These are phyloP conservation scores for Barnettozyma salicaria DNA, from an alignment of 805 yeast species.

Conservation along the genomic window DNA sequence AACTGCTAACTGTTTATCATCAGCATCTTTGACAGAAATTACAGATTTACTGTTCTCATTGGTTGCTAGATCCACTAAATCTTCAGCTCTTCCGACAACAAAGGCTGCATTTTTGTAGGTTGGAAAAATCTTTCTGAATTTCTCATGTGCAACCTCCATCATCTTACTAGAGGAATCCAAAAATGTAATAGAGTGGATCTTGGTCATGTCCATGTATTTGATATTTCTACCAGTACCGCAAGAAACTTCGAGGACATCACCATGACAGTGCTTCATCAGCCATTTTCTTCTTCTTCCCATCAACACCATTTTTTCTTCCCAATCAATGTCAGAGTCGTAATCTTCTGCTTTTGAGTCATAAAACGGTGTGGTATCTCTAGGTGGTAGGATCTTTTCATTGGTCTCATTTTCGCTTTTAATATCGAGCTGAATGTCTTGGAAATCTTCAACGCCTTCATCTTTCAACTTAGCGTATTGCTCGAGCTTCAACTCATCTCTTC, in stretches of 20 bases:
- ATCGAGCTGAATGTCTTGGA: slow-evolving; percentile 28
- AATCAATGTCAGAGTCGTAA: slow-evolving; percentile 73
- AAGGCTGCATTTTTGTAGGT: slow-evolving; percentile 68
- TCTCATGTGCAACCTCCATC: slow-evolving; percentile 74
- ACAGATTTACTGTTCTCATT: slow-evolving; percentile 18
- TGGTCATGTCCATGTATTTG: slow-evolving; percentile 56
- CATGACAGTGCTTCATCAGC: slow-evolving; percentile 70
- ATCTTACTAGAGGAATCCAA: slow-evolving; percentile 79
- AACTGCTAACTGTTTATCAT: slow-evolving; percentile 21
- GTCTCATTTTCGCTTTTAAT: slow-evolving; percentile 29
- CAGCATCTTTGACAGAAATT: slow-evolving; percentile 21
- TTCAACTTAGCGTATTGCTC: slow-evolving; percentile 52
- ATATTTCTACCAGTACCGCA: slow-evolving; percentile 96
- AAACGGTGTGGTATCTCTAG: slow-evolving; percentile 76
- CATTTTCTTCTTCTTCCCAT: slow-evolving; percentile 64
- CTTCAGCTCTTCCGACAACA: slow-evolving; percentile 88
- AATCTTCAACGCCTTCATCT: slow-evolving; percentile 29
- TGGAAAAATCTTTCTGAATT: slow-evolving; percentile 66
- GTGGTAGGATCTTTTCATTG: slow-evolving; percentile 45
- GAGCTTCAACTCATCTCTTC: slow-evolving; percentile 56
- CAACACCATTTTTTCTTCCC: slow-evolving; percentile 40
- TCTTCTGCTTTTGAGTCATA: slow-evolving; percentile 73
- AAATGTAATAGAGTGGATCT: slow-evolving; percentile 70
- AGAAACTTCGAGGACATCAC: slow-evolving; percentile 91
- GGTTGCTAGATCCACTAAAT: slow-evolving; percentile 52